phyloP scores from a whole-genome alignment of 306 rosid species.

The Prunus fruticosa region DNA sequence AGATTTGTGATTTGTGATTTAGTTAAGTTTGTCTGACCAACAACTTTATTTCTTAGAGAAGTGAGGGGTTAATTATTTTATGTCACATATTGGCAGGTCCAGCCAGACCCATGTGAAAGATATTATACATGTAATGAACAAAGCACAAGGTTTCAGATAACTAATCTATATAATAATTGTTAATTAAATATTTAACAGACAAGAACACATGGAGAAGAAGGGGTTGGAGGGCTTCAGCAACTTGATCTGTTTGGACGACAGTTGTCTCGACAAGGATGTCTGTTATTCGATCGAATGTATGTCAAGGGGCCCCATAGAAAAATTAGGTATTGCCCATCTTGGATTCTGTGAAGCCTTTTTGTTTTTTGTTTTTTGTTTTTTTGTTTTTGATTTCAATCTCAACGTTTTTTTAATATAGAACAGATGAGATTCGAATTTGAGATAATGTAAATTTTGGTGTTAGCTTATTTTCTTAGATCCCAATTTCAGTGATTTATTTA shows the following conservation, averaged over 20 bases:
- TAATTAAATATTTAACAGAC: background rate
- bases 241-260: conserved; percentile 1
- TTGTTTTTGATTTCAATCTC: background rate
- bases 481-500: too few species aligned
- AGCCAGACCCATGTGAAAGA: background rate
- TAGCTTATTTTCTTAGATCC: too few species aligned
- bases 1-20: background rate
- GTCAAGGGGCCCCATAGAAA: background rate
- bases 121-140: background rate
- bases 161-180: conserved; percentile 4
- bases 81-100: background rate
- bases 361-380: background rate
- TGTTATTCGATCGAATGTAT: conserved; percentile 10
- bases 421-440: too few species aligned
- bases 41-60: background rate
- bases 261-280: background rate
- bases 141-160: conserved; percentile 1
- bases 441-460: too few species aligned
- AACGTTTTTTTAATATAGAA: too few species aligned
- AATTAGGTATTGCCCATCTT: background rate
- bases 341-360: background rate
- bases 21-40: background rate
- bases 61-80: background rate
- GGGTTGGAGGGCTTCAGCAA: background rate
- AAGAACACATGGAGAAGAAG: background rate